Evolutionary conservation across 192 early-diverging fungal genomes (phyloP), one percentile per base, ranked within the genome.

Genomic region (Cladochytrium replicatum): DNA sequence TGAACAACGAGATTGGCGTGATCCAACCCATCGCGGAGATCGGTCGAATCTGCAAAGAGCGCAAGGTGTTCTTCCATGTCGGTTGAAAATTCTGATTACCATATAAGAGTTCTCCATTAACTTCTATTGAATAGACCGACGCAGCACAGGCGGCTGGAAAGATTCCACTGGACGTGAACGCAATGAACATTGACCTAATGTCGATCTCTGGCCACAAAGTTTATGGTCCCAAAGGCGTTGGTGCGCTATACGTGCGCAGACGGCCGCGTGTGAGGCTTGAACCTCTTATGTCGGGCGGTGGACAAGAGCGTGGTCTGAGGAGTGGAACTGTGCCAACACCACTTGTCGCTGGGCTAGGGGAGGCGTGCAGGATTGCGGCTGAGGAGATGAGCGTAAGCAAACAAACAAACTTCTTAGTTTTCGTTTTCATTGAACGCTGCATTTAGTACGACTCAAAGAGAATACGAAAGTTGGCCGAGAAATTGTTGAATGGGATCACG

Each of bases 1-100:
- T 97, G 24, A 97, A 97, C 62, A 97, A 97, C 66, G 94, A 97
- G 66, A 97, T 97, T 61, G 94, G 94, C 45, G 91, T 97, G 11
- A 80, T 91, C 38, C 94, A 97, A 65, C 89, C 92, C 21, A 63
- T 97, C 48, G 78, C 62, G 30, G 90, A 88, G 55, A 94, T 97
- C 71, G 94, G 67, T n/a, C n/a, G 68, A 31, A 62, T 97, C 24
- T 94, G 91, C 68, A 80, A 86, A 24, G 68, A 71, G 23, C 83
- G 82, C 47, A 91, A 91, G 61, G 70, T 97, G 22, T 97, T 95
- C 50, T 93, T 97, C 70, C 92, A 96, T 41, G 57, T 59, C 34
- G 22, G 55, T 41, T 2, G 6, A 15, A 1, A 17, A 6, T 19
- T 6, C 21, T 39, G 1, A 46, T 3, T 21, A 29, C 15, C n/a